Conservation (phyloP, 2,329 filamentous ascomycete genomes). For the Colletotrichum spinosum region DNA sequence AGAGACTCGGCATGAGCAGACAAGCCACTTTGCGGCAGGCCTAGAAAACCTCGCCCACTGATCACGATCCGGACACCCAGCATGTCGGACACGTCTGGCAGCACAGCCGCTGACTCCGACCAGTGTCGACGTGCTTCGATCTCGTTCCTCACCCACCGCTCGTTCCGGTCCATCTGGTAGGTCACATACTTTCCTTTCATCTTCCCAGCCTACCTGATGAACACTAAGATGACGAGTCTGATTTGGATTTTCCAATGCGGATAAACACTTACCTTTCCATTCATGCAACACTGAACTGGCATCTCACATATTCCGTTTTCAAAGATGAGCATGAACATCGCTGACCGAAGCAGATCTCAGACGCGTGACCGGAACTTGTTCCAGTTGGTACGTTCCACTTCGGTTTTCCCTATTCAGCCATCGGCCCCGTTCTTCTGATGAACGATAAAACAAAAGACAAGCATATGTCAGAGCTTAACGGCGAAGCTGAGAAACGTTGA, state of each 20-base stretch:
- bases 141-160: not conserved
- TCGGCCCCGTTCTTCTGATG: constrained; percentile 37
- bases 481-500: constrained; percentile 39
- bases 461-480: constrained; percentile 42
- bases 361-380: not conserved
- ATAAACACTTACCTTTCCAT: constrained; percentile 65
- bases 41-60: constrained; percentile 99
- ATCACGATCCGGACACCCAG: constrained; percentile 51
- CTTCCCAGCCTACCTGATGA: constrained; percentile 54
- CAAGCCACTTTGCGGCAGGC: constrained; percentile 95
- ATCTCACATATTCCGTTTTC: constrained; percentile 1
- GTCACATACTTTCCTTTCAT: constrained; percentile 35
- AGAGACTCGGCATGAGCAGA: constrained; percentile 73
- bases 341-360: constrained; percentile 34
- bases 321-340: constrained; percentile 22
- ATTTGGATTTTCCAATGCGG: constrained; percentile 71
- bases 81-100: constrained; percentile 14
- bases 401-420: constrained; percentile 3
- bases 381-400: constrained; percentile 21
- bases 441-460: constrained; percentile 41
- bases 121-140: constrained; percentile 1
- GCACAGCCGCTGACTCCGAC: constrained; percentile 20
- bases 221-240: constrained; percentile 73
- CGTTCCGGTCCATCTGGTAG: constrained; percentile 19
- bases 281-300: constrained; percentile 66